phyloP scores from a whole-genome alignment of 169 alveolate species.

The Babesia caballi region DNA sequence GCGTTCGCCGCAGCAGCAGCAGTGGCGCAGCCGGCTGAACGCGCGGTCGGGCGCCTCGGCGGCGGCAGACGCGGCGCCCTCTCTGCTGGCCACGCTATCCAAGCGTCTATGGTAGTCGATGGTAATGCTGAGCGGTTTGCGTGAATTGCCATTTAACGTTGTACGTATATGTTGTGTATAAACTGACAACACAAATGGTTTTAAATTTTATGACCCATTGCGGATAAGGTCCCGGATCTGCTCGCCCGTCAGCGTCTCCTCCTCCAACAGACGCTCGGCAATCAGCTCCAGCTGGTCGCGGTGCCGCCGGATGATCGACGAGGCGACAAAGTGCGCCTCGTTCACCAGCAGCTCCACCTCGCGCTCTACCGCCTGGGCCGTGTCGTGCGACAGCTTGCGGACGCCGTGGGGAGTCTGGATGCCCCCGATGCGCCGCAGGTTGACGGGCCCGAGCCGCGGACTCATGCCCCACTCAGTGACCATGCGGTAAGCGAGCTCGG shows the following conservation, averaged over 20 bases:
- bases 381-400: conserved; percentile 68
- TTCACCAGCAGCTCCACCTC: conserved; percentile 76
- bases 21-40: conserved; percentile 45
- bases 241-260: conserved; percentile 84
- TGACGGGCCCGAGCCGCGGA: conserved; percentile 79
- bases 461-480: conserved; percentile 92
- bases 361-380: conserved; percentile 68
- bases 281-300: conserved; percentile 72
- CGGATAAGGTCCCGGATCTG: conserved; percentile 59
- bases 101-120: not conserved
- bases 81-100: conserved; percentile 11
- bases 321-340: conserved; percentile 79
- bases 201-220: no score
- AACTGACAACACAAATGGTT: no score
- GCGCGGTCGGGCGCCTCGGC: not conserved
- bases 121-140: no score
- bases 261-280: conserved; percentile 76
- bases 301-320: conserved; percentile 74
- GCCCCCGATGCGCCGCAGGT: conserved; percentile 68
- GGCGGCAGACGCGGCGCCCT: not conserved
- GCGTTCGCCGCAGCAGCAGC: conserved; percentile 40
- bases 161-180: no score
- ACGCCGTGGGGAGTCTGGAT: conserved; percentile 57
- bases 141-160: no score
- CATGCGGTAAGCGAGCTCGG: conserved; percentile 85